Conservation (phyloP, 2,329 filamentous ascomycete species). For the Calcarisporium arbuscula region DNA sequence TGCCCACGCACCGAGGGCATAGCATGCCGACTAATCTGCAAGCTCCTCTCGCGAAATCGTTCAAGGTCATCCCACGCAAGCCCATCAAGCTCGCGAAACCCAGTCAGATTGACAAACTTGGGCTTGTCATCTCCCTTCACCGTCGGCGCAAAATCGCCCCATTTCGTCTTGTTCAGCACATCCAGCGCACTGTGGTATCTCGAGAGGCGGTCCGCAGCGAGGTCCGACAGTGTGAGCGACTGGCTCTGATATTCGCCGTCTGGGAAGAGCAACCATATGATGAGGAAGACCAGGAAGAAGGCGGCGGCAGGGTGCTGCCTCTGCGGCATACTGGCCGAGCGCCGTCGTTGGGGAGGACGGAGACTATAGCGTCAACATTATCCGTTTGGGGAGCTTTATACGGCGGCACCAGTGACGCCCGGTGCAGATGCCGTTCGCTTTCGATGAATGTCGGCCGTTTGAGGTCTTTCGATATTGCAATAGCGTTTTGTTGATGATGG, state of each 20-base stretch:
- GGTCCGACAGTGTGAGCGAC: constrained; percentile 26
- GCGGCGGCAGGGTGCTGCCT: constrained; percentile 33
- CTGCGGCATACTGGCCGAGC: constrained; percentile 35
- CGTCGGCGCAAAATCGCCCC: constrained; percentile 53
- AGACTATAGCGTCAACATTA: constrained; percentile 10
- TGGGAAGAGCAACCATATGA: constrained; percentile 35
- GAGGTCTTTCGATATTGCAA: no score
- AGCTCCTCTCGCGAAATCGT: constrained; percentile 58
- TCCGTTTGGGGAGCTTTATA: no score
- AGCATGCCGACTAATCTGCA: constrained; percentile 52
- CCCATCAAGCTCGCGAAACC: constrained; percentile 65
- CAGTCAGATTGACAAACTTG: constrained; percentile 65
- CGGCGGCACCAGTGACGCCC: no score
- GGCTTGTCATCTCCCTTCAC: constrained; percentile 16
- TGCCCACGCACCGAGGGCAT: constrained; percentile 35
- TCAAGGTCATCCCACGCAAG: constrained; percentile 73
- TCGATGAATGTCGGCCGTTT: no score
- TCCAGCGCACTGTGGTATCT: constrained; percentile 46
- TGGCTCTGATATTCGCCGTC: constrained; percentile 27
- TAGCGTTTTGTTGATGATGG: no score
- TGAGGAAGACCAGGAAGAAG: constrained; percentile 22
- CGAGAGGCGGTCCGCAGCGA: constrained; percentile 39
- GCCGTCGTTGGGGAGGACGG: constrained; percentile 7
- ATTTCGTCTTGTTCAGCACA: constrained; percentile 48
- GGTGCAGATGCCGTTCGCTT: no score